Evolutionary conservation across 1,139 yeast species (phyloP), one percentile per base, ranked within the genome.

Genomic region (Pichia sp.): DNA sequence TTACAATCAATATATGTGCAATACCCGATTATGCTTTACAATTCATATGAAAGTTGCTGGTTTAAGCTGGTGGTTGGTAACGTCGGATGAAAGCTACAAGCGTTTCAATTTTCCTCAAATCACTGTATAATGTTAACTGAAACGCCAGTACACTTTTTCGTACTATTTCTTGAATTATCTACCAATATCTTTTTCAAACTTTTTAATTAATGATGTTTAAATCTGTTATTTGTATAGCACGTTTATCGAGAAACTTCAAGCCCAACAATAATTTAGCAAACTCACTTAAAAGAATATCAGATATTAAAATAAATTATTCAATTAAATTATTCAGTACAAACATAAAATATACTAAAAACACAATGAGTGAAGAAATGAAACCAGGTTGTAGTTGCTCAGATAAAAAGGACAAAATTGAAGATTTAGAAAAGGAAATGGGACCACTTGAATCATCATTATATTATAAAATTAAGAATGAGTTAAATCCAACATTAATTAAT

Each of bases 401-500:
- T 12, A 51, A 50, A 16, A 27, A 47, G 22, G 42, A 43, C 3
- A 39, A 41, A 8, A 13, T 16, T 7, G 37, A 24, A 11, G 11
- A 42, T 20, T n/a, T 23, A 3, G 34, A 24, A 9, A 43, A 29
- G 23, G 18, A 27, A 6, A 42, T 40, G 29, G 58, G 58, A 3
- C 64, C 65, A 11, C 71, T 82, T 35, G 82, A 83, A 49, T 60
- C 64, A 15, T 60, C 70, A 36, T 80, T 83, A 38, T 65, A 66
- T 29, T 55, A 65, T 8, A 82, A 81, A 58, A 60, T 86, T 22
- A 58, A 65, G 24, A 54, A 59, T 3, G 66, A 68, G 11, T 72
- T 85, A 53, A 64, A 72, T 9, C 87, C 92, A 0, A 53, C 70
- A 1, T 67, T 62, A 48, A 69, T 87, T 40, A 76, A 75, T 46